Percentiles rank a stretch among this genome's conserved stretches.
Evolutionary conservation across 495 filamentous ascomycete genomes (phyloP).

Genomic region (Penicillium egyptiacum): DNA sequence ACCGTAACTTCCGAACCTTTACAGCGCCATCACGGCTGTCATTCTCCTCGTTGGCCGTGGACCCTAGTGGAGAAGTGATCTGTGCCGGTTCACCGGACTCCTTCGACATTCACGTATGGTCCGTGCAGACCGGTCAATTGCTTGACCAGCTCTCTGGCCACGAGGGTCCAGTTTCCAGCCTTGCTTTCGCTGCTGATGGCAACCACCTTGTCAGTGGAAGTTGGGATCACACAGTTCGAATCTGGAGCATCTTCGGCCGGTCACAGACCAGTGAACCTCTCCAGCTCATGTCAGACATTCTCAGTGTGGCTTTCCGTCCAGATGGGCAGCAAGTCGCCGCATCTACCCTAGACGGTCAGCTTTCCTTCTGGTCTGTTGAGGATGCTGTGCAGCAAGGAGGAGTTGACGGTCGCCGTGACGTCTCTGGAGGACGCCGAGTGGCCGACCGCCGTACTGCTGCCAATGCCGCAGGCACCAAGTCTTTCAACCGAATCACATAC

Average conservation of each 20-base stretch:
- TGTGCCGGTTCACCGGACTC: conserved; percentile 94
- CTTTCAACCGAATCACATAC: conserved; percentile 83
- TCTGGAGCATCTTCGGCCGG: conserved; percentile 92
- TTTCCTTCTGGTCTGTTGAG: conserved; percentile 91
- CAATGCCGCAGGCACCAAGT: conserved; percentile 84
- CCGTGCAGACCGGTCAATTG: conserved; percentile 94
- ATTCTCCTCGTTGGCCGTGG: conserved; percentile 92
- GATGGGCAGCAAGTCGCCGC: conserved; percentile 90
- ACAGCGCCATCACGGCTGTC: conserved; percentile 88
- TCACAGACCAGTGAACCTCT: conserved; percentile 94
- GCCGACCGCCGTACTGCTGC: conserved; percentile 87
- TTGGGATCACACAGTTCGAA: conserved; percentile 91
- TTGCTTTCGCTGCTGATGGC: conserved; percentile 86
- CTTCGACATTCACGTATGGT: conserved; percentile 97
- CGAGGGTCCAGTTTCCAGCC: conserved; percentile 84
- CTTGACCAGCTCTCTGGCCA: conserved; percentile 89
- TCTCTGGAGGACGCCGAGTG: conserved; percentile 86
- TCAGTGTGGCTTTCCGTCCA: conserved; percentile 82
- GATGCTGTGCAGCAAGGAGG: conserved; percentile 80
- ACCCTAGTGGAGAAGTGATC: conserved; percentile 92
- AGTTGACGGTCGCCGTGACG: conserved; percentile 84
- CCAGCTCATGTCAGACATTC: conserved; percentile 83
- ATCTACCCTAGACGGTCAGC: conserved; percentile 86
- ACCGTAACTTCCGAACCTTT: conserved; percentile 95
- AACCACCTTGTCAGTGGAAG: conserved; percentile 81